A percentile compares a stretch with the other conserved stretches of the same genome.
Evolutionary conservation across 148 eudicot genomes (phyloP).

Genomic region (Vaccinium corymbosum): DNA sequence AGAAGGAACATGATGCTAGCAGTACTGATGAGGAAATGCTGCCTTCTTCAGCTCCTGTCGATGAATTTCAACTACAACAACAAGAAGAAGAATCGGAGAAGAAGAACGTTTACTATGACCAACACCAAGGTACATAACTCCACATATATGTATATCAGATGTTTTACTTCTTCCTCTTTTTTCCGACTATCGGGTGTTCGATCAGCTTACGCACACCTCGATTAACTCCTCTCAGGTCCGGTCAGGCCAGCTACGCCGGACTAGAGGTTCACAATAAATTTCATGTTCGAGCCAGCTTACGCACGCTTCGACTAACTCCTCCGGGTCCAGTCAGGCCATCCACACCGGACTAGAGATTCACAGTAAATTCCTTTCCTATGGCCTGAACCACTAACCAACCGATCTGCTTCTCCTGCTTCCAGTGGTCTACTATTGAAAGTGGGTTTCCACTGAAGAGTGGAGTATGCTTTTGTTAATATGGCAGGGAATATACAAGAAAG

Average conservation of each 20-base stretch:
- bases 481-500: background rate
- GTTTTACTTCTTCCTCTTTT: too few relatives aligned
- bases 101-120: constrained; percentile 17
- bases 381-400: too few relatives aligned
- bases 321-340: too few relatives aligned
- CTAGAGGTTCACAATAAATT: too few relatives aligned
- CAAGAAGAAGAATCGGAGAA: background rate
- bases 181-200: too few relatives aligned
- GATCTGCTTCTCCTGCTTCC: background rate
- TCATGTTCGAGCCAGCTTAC: too few relatives aligned
- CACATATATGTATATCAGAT: background rate
- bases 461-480: background rate
- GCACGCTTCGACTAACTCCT: too few relatives aligned
- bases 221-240: too few relatives aligned
- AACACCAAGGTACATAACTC: background rate
- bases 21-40: background rate
- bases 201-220: too few relatives aligned
- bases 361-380: too few relatives aligned
- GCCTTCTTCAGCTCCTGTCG: background rate
- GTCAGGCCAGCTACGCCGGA: too few relatives aligned
- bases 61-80: background rate
- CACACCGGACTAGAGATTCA: too few relatives aligned
- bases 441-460: background rate
- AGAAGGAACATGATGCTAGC: background rate
- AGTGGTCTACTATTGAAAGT: background rate